Evolutionary conservation across 202 grass and related monocot species (phyloP), one percentile per base, ranked within the genome.

Genomic region (Hordeum pubiflorum): DNA sequence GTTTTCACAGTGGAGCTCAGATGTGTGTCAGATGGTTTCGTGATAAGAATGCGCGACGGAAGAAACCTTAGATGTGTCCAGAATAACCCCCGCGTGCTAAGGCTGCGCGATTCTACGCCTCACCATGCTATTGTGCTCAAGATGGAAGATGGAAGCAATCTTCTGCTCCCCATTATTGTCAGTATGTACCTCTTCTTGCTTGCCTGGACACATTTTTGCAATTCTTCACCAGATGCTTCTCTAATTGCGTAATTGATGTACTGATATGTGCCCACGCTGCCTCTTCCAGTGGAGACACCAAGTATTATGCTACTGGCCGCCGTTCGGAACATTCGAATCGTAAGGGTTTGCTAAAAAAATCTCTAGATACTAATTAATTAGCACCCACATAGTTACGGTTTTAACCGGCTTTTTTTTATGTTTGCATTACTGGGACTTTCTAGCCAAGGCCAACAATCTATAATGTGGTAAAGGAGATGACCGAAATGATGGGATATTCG

Each of bases 81-180:
- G 82, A 94, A 98, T 24, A 94, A 89, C 44, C 88, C 92, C 61
- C 86, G 93, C 6, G 92, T 87, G 21, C 63, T 91, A n/a, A 89
- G 87, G 41, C 57, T 93, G 29, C 90, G 84, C 37, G 90, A 98
- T 72, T 90, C 91, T 59, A 85, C 82, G 2, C 92, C 95, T 44
- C 85, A 98, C 72, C 95, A 93, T 21, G 92, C 88, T 73, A 94
- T 98, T 27, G 95, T 98, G 73, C 76, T 98, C 55, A 98, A 98
- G 74, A 94, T 94, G 91, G 95, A 97, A 75, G 95, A 97, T 85
- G 95, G 95, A 71, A 98, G 91, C 60, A 73, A 84, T 57, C 86
- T 98, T 76, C 84, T 98, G 64, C 92, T 98, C n/a, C 95, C 95
- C 7, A 94, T 98, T 87, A 92, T 94, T 74, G 95, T 98, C 70